phyloP scores from a whole-genome alignment of 305 asterid species.

The Fraxinus paxiana region DNA sequence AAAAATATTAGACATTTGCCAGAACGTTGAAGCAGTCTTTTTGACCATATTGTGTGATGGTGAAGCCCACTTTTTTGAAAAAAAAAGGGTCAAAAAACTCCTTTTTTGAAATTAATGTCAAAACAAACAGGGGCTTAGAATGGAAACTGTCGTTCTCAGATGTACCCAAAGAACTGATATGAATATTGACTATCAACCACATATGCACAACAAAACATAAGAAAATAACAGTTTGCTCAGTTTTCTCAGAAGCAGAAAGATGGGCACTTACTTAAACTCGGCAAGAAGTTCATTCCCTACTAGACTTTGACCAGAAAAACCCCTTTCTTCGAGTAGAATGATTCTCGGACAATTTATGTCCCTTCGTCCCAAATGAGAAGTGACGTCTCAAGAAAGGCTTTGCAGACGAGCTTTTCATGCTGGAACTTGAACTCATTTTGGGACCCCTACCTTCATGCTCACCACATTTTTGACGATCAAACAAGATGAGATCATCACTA shows the following conservation, averaged over 20 bases:
- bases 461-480: conserved; percentile 48
- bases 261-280: conserved; percentile 38
- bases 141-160: background rate
- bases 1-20: background rate
- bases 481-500: conserved; percentile 52
- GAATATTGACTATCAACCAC: background rate
- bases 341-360: conserved; percentile 46
- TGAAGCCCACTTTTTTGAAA: too few relatives aligned
- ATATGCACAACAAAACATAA: background rate
- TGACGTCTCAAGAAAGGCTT: conserved; percentile 77
- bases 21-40: background rate
- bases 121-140: background rate
- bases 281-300: conserved; percentile 47
- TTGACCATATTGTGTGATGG: too few relatives aligned
- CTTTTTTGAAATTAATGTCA: too few relatives aligned
- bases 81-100: too few relatives aligned
- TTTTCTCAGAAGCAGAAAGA: background rate
- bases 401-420: conserved; percentile 59
- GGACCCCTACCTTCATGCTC: conserved; percentile 51
- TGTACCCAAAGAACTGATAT: background rate
- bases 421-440: conserved; percentile 68
- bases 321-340: conserved; percentile 52
- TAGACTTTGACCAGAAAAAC: conserved; percentile 83
- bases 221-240: background rate
- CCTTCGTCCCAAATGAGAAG: conserved; percentile 74